phyloP scores from a whole-genome alignment of 345 rosid genomes.

The Hibiscus syriacus region DNA sequence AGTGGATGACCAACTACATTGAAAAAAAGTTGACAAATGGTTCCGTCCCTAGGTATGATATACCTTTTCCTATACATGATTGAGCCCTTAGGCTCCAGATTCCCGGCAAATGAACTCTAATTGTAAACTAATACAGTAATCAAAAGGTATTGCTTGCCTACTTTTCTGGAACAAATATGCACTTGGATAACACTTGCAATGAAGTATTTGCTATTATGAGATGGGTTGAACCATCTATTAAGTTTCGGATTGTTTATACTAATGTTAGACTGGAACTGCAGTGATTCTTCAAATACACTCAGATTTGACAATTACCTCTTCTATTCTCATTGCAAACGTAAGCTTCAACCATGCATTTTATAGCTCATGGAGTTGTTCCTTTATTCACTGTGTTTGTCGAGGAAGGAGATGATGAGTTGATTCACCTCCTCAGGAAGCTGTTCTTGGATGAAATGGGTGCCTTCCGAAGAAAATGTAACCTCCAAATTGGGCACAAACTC shows the following conservation, averaged over 20 bases:
- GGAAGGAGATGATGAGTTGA: conserved; percentile 1
- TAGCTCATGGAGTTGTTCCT: background rate
- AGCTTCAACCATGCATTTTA: background rate
- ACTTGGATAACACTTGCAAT: background rate
- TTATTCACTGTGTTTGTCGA: background rate
- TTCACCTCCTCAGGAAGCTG: conserved; percentile 8
- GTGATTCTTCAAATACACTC: background rate
- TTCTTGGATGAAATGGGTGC: conserved; percentile 8
- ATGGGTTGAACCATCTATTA: background rate
- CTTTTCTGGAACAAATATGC: background rate
- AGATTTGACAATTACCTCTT: background rate
- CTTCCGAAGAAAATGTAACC: background rate
- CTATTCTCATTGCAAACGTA: no score
- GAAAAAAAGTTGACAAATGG: no score
- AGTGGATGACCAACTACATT: no score
- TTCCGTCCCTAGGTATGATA: no score
- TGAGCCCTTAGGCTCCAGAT: conserved; percentile 42
- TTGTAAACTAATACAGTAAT: background rate
- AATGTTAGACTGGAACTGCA: background rate
- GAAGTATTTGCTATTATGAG: background rate
- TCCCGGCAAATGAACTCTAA: conserved; percentile 57
- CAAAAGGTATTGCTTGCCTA: background rate
- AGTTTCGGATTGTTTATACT: background rate
- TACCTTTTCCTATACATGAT: conserved; percentile 51
- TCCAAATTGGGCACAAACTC: conserved; percentile 2